phyloP scores from a whole-genome alignment of 768 basidiomycete genomes.

The Suillus fuscotomentosus region DNA sequence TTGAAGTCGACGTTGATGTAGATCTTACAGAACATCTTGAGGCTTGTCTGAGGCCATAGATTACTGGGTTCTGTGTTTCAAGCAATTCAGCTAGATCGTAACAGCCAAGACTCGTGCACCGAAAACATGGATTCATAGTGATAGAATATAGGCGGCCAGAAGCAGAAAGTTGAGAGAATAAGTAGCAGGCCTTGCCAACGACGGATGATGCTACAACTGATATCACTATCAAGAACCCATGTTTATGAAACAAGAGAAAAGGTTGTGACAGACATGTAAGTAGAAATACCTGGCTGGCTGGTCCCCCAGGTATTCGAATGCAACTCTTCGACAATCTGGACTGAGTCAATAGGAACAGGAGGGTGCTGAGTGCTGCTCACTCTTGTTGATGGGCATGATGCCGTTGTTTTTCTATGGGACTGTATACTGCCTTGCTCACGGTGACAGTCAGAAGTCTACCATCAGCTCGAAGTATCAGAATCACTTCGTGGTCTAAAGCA shows the following conservation, averaged over 20 bases:
- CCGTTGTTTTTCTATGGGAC: background rate
- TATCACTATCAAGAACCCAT: background rate
- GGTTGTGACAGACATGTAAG: background rate
- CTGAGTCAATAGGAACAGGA: background rate
- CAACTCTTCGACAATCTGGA: background rate
- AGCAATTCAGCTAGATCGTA: background rate
- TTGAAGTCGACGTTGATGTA: background rate
- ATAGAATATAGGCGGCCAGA: background rate
- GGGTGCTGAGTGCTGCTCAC: background rate
- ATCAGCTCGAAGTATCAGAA: slow-evolving; percentile 2
- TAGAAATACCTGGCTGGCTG: background rate
- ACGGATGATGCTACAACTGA: background rate
- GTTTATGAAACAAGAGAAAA: background rate
- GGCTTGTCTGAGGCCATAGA: background rate
- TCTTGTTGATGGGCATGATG: background rate
- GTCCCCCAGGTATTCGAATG: background rate
- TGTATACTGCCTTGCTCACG: too few species aligned
- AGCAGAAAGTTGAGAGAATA: background rate
- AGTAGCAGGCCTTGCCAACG: background rate
- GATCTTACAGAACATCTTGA: background rate
- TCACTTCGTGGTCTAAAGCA: background rate
- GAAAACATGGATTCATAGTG: background rate
- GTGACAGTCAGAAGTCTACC: slow-evolving; percentile 2
- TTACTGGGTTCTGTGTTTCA: background rate
- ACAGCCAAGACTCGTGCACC: background rate